Evolutionary conservation across 495 filamentous ascomycete species (phyloP).

Genomic region (Penicillium desertorum): DNA sequence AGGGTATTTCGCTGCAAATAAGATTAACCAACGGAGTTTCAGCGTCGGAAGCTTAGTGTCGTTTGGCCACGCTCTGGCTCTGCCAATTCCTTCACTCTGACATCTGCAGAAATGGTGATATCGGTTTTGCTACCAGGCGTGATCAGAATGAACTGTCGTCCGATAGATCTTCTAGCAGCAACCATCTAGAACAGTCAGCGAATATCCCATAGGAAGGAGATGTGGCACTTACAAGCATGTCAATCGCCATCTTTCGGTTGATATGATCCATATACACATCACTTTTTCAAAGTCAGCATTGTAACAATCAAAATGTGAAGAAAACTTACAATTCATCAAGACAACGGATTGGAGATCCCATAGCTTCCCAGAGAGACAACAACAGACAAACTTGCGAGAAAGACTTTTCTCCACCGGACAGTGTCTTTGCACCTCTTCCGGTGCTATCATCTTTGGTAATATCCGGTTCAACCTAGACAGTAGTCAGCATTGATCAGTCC

Average conservation of each 20-base stretch:
- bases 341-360: constrained; percentile 92
- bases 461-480: constrained; percentile 67
- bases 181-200: constrained; percentile 58
- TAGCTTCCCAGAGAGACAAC: constrained; percentile 93
- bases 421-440: constrained; percentile 81
- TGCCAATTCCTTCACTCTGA: constrained; percentile 78
- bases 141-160: constrained; percentile 94
- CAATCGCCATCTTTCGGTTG: constrained; percentile 89
- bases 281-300: constrained; percentile 39
- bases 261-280: constrained; percentile 99
- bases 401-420: constrained; percentile 95
- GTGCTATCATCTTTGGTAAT: constrained; percentile 62
- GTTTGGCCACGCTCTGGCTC: constrained; percentile 59
- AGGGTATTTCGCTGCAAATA: constrained; percentile 5
- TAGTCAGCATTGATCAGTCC: constrained; percentile 3
- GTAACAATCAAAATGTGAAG: neutral
- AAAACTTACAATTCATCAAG: constrained; percentile 83
- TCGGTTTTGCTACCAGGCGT: constrained; percentile 83
- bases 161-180: constrained; percentile 79
- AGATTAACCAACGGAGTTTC: neutral
- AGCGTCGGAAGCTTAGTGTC: constrained; percentile 33
- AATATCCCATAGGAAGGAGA: neutral
- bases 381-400: constrained; percentile 96
- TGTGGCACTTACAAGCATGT: constrained; percentile 77
- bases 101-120: constrained; percentile 70